Evolutionary conservation across 257 asterid genomes (phyloP).

Genomic region (Eustoma russellianum): DNA sequence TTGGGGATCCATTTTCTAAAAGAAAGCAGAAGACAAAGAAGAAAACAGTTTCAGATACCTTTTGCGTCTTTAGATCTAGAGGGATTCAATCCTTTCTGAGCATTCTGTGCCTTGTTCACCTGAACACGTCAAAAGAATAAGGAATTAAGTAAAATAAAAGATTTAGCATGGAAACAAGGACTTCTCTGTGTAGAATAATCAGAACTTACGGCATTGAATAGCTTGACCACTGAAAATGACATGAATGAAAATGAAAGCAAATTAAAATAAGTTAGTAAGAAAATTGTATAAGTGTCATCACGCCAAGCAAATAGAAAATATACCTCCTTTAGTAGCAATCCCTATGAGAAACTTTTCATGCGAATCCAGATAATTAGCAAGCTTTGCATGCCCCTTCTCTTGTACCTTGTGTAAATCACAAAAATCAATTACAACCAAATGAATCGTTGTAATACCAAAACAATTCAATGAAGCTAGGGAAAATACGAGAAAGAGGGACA

Average conservation of each 20-base stretch:
- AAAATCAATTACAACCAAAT: slow-evolving; percentile 8
- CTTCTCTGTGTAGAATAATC: background rate
- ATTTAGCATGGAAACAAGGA: background rate
- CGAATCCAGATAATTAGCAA: slow-evolving; percentile 49
- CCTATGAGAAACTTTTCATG: slow-evolving; percentile 73
- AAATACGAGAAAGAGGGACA: background rate
- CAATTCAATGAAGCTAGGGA: background rate
- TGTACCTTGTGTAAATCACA: slow-evolving; percentile 34
- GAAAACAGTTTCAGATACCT: slow-evolving; percentile 28
- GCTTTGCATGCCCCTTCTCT: slow-evolving; percentile 85
- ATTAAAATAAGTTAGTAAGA: slow-evolving; percentile 6
- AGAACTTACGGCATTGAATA: slow-evolving; percentile 89
- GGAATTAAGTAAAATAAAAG: slow-evolving; percentile 3
- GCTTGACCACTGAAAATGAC: slow-evolving; percentile 70
- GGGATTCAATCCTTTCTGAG: slow-evolving; percentile 87
- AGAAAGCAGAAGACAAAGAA: background rate
- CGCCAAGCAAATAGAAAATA: slow-evolving; percentile 9
- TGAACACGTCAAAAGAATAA: slow-evolving; percentile 15
- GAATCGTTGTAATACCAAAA: background rate
- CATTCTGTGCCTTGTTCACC: slow-evolving; percentile 89
- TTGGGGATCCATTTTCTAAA: background rate
- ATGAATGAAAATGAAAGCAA: slow-evolving; percentile 13
- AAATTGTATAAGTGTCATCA: background rate
- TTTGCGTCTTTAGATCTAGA: slow-evolving; percentile 69
- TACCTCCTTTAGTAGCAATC: slow-evolving; percentile 97